Base-by-base conservation (phyloP, 192 early-diverging fungal species). In the Allomyces macrogynus region DNA sequence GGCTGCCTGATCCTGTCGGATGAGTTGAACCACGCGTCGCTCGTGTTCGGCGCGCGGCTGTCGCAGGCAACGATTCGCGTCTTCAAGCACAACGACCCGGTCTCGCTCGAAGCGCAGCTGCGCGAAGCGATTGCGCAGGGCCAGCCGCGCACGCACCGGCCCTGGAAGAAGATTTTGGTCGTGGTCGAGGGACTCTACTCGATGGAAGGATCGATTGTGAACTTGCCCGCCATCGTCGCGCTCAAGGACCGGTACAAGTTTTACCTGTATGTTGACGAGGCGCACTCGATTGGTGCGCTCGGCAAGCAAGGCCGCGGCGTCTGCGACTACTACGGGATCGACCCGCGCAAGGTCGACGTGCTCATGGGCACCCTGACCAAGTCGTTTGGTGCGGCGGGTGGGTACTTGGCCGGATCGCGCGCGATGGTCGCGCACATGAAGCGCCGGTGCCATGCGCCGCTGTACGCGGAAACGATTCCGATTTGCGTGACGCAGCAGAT, bases 281-380 rank as follows among this genome's bases (percentile, higher is more conserved):
- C 95, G 20, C 93, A 99, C 71, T 93, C 90, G 42, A 86, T 99
- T 65, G 92, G 93, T 61, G 93, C 92, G 23, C 74, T 97, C 70
- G 93, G 95, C 63, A 86, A 89, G 69, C 86, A 88, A 66, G 93
- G 96, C 54, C 84, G 94, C 62, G 93, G 93, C 62, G 84, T 97
- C 43, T 97, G 93, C 77, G 96, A 97, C 79, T 93, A 91, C 74
- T 95, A 86, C 76, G 87, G 86, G 64, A 78, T 97, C 16, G 89
- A 93, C 68, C 92, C 92, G 25, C 77, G 75, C 64, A 81, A 93
- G 23, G 84, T 97, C 24, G 94, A 99, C 70, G 83, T 97, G 63
- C 75, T 92, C 24, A 97, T 99, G 96, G 94, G 93, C 44, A 97
- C 93, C 5, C 94, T 95, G 69, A 96, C 93, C 25, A 96, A 99